Evolutionary conservation across 2,329 filamentous ascomycete species (phyloP).

Genomic region (Periconia macrospinosa): DNA sequence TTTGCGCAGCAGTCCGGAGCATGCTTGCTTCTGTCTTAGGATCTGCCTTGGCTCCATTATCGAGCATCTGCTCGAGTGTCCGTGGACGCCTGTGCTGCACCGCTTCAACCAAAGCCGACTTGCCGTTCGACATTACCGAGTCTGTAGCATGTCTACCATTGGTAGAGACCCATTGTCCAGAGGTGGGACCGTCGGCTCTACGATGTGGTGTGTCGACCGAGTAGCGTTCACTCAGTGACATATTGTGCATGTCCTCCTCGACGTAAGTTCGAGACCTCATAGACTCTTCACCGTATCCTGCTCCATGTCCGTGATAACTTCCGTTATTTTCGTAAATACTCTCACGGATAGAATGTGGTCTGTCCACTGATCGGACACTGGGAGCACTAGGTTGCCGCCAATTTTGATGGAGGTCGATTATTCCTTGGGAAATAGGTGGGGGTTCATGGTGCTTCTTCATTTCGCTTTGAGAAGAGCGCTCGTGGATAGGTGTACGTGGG

Average conservation of each 20-base stretch:
- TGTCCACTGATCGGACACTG: constrained; percentile 28
- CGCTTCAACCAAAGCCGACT: constrained; percentile 53
- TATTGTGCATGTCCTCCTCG: constrained; percentile 28
- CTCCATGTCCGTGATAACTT: constrained; percentile 20
- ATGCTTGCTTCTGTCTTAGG: constrained; percentile 32
- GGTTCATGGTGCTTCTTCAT: constrained; percentile 5
- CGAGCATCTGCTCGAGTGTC: constrained; percentile 45
- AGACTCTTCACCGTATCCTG: constrained; percentile 27
- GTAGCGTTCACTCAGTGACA: constrained; percentile 25
- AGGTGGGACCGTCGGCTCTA: constrained; percentile 9
- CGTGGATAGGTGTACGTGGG: constrained; percentile 6
- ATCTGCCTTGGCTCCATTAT: constrained; percentile 35
- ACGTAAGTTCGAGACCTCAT: constrained; percentile 18
- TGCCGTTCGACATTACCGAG: constrained; percentile 36
- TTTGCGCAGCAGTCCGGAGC: constrained; percentile 33
- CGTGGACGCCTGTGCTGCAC: constrained; percentile 67
- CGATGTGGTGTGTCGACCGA: constrained; percentile 11
- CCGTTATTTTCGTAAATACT: constrained; percentile 26
- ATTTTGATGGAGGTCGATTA: constrained; percentile 28
- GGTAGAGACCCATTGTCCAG: constrained; percentile 18
- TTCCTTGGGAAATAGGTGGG: constrained; percentile 15
- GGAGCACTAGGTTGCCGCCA: constrained; percentile 28
- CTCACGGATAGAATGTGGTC: constrained; percentile 23
- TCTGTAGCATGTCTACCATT: constrained; percentile 18
- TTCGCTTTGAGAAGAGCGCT: constrained; percentile 18